A percentile compares a stretch with the other conserved stretches of the same genome.
phyloP scores from a whole-genome alignment of 2,329 filamentous ascomycete species.

The Fusarium sp. region DNA sequence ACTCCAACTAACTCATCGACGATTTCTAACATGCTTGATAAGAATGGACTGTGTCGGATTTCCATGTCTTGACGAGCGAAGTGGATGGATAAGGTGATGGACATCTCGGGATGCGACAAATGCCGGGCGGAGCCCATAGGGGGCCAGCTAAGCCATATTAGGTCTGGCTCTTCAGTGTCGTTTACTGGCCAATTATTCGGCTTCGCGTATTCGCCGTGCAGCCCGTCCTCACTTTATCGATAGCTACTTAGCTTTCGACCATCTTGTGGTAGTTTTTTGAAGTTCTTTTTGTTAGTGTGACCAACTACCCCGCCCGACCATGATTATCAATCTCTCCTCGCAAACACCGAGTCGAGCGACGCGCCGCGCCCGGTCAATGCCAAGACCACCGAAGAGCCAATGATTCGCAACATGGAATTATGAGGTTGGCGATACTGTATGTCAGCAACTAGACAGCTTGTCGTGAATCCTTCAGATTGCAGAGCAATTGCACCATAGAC shows the following conservation, averaged over 20 bases:
- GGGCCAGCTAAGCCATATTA: too few species aligned
- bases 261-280: too few species aligned
- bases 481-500: background rate
- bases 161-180: background rate
- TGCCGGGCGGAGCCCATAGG: background rate
- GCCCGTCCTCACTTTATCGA: too few species aligned
- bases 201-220: background rate
- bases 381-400: conserved; percentile 21
- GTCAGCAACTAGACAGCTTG: background rate
- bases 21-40: background rate
- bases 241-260: background rate
- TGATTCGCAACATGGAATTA: background rate
- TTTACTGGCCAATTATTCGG: background rate
- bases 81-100: background rate
- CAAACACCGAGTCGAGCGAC: accelerated
- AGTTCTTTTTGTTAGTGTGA: accelerated
- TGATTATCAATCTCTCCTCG: too few species aligned
- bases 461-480: background rate
- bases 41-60: conserved; percentile 8
- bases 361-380: conserved; percentile 3
- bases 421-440: background rate
- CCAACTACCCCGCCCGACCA: accelerated
- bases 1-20: background rate
- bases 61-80: background rate
- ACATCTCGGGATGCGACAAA: conserved; percentile 3